Evolutionary conservation across 306 rosid species (phyloP).

Genomic region (Macrotyloma uniflorum): DNA sequence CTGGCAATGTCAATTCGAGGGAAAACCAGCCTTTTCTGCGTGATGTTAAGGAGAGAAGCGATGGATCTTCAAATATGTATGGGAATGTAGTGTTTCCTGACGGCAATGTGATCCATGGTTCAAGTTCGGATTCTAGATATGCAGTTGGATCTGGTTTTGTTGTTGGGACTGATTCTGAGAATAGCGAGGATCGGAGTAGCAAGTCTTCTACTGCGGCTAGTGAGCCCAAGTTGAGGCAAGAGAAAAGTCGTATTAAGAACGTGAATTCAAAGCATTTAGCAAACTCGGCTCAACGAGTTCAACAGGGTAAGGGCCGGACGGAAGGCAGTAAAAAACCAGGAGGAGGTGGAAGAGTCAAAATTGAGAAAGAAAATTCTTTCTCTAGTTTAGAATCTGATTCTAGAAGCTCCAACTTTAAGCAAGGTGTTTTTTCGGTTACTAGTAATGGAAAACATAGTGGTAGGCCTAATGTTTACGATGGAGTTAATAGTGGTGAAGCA

Average conservation of each 20-base stretch:
- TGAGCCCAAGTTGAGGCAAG: constrained; percentile 64
- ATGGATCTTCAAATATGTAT: constrained; percentile 55
- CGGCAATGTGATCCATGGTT: constrained; percentile 52
- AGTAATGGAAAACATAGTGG: constrained; percentile 69
- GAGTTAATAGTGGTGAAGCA: constrained; percentile 65
- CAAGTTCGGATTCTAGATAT: constrained; percentile 69
- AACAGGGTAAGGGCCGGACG: constrained; percentile 54
- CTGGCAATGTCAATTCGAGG: constrained; percentile 49
- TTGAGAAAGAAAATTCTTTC: constrained; percentile 74
- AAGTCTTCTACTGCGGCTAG: constrained; percentile 91
- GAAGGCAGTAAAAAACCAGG: constrained; percentile 74
- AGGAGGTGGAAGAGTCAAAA: constrained; percentile 68
- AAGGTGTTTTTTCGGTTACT: constrained; percentile 45
- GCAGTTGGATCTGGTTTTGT: constrained; percentile 66
- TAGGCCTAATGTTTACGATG: constrained; percentile 50
- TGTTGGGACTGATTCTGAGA: constrained; percentile 83
- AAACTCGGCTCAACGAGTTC: constrained; percentile 54
- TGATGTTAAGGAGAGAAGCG: constrained; percentile 57
- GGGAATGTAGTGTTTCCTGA: constrained; percentile 56
- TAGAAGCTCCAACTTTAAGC: constrained; percentile 77
- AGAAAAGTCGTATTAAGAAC: constrained; percentile 55
- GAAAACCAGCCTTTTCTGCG: constrained; percentile 43
- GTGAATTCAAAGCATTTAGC: constrained; percentile 45
- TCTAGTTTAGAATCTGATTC: constrained; percentile 94
- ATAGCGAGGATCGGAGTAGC: constrained; percentile 85